These are phyloP conservation scores for Colletotrichum gigasporum DNA, from an alignment of 2,329 filamentous ascomycete genomes.

Conservation along the genomic window DNA sequence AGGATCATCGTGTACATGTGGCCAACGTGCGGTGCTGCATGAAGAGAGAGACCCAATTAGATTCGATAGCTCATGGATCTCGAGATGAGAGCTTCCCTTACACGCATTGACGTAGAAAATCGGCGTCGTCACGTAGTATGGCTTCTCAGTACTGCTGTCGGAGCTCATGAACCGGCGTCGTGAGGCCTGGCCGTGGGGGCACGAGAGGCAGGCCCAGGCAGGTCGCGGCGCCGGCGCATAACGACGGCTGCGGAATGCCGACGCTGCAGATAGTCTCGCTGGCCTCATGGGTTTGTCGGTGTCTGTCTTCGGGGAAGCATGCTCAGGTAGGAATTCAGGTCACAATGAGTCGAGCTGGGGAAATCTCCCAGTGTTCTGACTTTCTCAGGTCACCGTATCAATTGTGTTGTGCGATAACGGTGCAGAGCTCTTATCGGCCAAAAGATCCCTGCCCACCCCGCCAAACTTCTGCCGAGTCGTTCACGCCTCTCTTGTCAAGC, in stretches of 20 bases:
- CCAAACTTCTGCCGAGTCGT: constrained; percentile 13
- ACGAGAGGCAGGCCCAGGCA: constrained; percentile 41
- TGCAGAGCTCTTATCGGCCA: constrained; percentile 26
- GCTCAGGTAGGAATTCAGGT: not conserved
- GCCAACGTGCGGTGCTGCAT: constrained; percentile 88
- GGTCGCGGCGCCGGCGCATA: constrained; percentile 21
- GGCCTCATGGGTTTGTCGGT: constrained; percentile 11
- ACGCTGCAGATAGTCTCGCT: constrained; percentile 15
- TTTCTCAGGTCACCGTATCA: constrained; percentile 1
- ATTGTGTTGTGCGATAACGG: constrained; percentile 7
- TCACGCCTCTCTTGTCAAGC: not conserved
- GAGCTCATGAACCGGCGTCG: constrained; percentile 40
- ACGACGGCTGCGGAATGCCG: not conserved
- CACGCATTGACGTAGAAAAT: constrained; percentile 99
- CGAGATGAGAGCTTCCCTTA: constrained; percentile 48
- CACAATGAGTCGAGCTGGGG: not conserved
- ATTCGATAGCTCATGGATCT: not conserved
- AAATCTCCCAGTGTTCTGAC: not conserved
- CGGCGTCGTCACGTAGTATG: constrained; percentile 94
- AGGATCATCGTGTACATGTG: constrained; percentile 95
- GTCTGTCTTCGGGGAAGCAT: not conserved
- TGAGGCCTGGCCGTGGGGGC: constrained; percentile 34
- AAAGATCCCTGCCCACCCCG: constrained; percentile 12
- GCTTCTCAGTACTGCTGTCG: constrained; percentile 62
- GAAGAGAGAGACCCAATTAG: constrained; percentile 35